Conservation (phyloP, 768 basidiomycete genomes). For the Suillus lakei region DNA sequence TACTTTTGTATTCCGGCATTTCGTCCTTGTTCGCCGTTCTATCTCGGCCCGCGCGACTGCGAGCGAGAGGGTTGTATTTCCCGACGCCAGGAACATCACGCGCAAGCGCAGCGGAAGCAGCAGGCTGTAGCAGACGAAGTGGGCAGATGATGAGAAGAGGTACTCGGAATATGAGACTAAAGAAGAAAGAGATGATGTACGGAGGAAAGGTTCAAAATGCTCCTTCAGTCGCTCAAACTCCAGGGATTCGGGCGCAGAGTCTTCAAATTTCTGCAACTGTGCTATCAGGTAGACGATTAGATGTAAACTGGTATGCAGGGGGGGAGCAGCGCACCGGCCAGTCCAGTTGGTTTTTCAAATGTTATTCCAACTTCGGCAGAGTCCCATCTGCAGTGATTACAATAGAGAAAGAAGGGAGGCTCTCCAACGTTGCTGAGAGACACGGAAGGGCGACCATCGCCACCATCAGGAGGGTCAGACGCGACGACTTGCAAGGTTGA, state of each 20-base stretch:
- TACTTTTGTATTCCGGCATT: conserved; percentile 75
- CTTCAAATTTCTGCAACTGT: conserved; percentile 90
- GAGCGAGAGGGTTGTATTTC: conserved; percentile 71
- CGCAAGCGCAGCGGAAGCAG: conserved; percentile 86
- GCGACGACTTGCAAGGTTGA: conserved; percentile 92
- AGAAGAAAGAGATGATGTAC: conserved; percentile 77
- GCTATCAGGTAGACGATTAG: conserved; percentile 49
- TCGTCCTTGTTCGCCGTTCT: conserved; percentile 75
- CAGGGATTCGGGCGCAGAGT: conserved; percentile 79
- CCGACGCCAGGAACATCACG: conserved; percentile 85
- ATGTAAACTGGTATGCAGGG: background rate
- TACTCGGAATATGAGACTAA: conserved; percentile 57
- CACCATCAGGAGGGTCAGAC: conserved; percentile 74
- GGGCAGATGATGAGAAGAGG: conserved; percentile 71
- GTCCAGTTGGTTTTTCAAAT: conserved; percentile 96
- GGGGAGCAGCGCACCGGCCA: conserved; percentile 68
- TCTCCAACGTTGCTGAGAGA: conserved; percentile 70
- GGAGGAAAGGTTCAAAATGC: conserved; percentile 94
- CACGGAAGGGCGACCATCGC: conserved; percentile 58
- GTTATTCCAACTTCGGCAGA: conserved; percentile 89
- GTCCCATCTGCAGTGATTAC: conserved; percentile 94
- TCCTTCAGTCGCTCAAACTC: conserved; percentile 96
- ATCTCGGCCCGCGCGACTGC: conserved; percentile 57
- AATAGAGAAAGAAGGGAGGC: conserved; percentile 90
- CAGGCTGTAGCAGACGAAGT: conserved; percentile 85